Evolutionary conservation across 2,329 filamentous ascomycete species (phyloP).

Genomic region (Madurella fahalii): DNA sequence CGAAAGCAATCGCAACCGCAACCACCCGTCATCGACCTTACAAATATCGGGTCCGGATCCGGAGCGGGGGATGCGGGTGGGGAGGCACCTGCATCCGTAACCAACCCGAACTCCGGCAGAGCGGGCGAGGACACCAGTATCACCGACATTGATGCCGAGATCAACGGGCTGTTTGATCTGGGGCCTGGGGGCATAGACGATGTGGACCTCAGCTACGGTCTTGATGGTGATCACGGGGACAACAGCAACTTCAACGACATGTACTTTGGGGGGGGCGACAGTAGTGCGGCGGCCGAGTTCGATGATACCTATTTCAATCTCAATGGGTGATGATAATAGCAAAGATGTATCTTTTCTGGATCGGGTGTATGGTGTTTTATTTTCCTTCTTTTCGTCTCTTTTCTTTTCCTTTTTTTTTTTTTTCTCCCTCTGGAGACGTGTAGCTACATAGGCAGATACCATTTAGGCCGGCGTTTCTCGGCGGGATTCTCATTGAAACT

Average conservation of each 20-base stretch:
- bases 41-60: constrained; percentile 24
- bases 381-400: too few relatives aligned
- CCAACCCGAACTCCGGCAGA: not conserved
- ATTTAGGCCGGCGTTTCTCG: not conserved
- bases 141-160: constrained; percentile 30
- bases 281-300: constrained; percentile 40
- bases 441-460: not conserved
- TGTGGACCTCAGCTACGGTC: constrained; percentile 38
- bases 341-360: not conserved
- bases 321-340: constrained; percentile 5
- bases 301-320: constrained; percentile 45
- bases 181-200: constrained; percentile 37
- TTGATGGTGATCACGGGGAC: constrained; percentile 34
- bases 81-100: constrained; percentile 6
- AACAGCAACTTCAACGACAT: constrained; percentile 48
- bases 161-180: constrained; percentile 48
- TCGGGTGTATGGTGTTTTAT: not conserved
- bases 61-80: constrained; percentile 12
- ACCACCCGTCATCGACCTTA: constrained; percentile 10
- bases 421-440: not conserved
- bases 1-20: constrained; percentile 1
- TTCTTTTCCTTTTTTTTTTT: too few relatives aligned
- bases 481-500: not conserved
- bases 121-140: constrained; percentile 9
- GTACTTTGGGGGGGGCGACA: constrained; percentile 43